Evolutionary conservation across 164 flowering plant species (phyloP), one percentile per base, ranked within the genome.

Genomic region (Aristolochia californica): DNA sequence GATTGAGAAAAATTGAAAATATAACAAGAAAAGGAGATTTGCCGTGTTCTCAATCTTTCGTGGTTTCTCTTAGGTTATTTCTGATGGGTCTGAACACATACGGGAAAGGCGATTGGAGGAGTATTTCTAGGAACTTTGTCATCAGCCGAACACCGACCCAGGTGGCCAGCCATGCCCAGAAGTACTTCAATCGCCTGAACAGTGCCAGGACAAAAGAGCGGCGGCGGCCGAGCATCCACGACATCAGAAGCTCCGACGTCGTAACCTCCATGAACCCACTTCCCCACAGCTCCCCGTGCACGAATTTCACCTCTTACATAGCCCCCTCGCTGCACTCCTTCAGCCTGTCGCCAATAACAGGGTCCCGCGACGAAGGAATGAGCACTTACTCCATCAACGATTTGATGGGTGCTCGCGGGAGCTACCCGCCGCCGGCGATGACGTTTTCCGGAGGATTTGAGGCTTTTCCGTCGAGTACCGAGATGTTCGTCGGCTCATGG

Each of bases 91-190:
- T 72, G 23, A 18, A 48, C 0, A 60, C 49, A 28, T 60, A 59
- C 43, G 72, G 75, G 13, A 72, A 62, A 44, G 72, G 72, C 0
- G 72, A 68, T n/a, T 72, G 75, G 70, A 68, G 55, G 59, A 65
- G 52, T 57, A 72, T 72, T 22, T 65, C 72, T 0, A 55, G 67
- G 59, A 20, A 58, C 57, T 65, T 12, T 25, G 75, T 72, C 34
- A 13, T 14, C 43, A 59, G 70, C 2, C 65, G 62, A 54, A 65
- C 67, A 1, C 67, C 72, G 4, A 45, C 60, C 13, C 75, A 72
- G 63, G 65, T 72, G 4, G 72, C 72, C 13, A 68, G 75, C 44
- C 75, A 72, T 34, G 69, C 72, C 5, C 75, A 72, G 28, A 72
- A 68, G 47, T 62, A 53, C 38, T 68, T 43, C 59, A 28, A 43